A percentile compares a stretch with the other conserved stretches of the same genome.
Evolutionary conservation across 129 eudicot species (phyloP).

Genomic region (Kitagawia praeruptora): DNA sequence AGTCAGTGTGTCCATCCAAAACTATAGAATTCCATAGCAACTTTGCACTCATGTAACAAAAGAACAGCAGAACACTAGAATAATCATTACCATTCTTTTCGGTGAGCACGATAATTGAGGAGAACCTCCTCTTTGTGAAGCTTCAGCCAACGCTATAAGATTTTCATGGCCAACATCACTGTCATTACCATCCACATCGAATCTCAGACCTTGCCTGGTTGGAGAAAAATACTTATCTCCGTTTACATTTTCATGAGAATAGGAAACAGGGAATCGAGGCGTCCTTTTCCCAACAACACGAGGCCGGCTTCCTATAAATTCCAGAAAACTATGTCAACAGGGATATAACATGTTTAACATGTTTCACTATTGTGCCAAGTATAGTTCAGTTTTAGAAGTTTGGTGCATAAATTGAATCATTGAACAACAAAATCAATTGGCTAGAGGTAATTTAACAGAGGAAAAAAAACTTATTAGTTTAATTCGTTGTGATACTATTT

Average conservation of each 20-base stretch:
- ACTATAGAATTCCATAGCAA: not conserved
- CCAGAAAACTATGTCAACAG: constrained; percentile 4
- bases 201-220: constrained; percentile 24
- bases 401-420: not conserved
- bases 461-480: not conserved
- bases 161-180: constrained; percentile 38
- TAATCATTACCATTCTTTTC: constrained; percentile 10
- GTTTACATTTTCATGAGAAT: constrained; percentile 28
- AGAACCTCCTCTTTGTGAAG: constrained; percentile 43
- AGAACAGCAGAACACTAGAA: not conserved
- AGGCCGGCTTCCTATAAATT: constrained; percentile 9
- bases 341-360: not conserved
- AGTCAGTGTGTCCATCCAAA: not conserved
- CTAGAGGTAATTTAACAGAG: not conserved
- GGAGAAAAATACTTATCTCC: constrained; percentile 24
- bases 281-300: constrained; percentile 52
- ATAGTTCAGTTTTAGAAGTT: not conserved
- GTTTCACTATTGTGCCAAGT: not conserved
- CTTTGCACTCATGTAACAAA: not conserved
- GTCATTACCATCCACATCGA: constrained; percentile 18
- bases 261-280: constrained; percentile 47
- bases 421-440: not conserved
- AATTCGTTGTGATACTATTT: not conserved
- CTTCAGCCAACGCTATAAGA: constrained; percentile 42
- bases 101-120: constrained; percentile 36